These are phyloP conservation scores for Rubroboletus pulcherrimus DNA, from an alignment of 768 basidiomycete genomes.

Conservation along the genomic window DNA sequence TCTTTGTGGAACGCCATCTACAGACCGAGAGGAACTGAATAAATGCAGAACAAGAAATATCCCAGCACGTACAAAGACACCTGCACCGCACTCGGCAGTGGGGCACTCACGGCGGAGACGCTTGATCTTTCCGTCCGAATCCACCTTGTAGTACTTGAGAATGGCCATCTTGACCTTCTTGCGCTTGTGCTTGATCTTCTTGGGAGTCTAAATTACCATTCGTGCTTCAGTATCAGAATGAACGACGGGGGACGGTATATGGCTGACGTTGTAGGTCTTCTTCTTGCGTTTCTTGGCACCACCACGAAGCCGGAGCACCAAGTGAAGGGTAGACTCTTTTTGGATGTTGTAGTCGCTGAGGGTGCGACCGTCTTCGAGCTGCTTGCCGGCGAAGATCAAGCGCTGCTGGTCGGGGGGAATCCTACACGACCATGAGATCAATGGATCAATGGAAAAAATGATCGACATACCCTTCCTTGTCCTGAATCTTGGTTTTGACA, in stretches of 20 bases:
- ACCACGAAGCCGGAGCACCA: constrained; percentile 97
- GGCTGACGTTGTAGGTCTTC: constrained; percentile 93
- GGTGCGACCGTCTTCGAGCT: constrained; percentile 98
- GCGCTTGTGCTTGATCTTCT: constrained; percentile 99
- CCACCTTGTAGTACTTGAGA: constrained; percentile 99
- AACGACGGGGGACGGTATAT: background rate
- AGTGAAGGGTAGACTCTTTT: constrained; percentile 98
- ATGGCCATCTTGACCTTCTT: constrained; percentile 99
- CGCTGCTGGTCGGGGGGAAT: constrained; percentile 96
- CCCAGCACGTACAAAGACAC: constrained; percentile 66
- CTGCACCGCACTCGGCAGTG: constrained; percentile 77
- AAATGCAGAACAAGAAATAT: background rate
- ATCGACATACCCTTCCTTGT: constrained; percentile 82
- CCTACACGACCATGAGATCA: constrained; percentile 34
- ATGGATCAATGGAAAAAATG: background rate
- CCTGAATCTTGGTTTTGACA: constrained; percentile 96
- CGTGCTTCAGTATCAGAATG: constrained; percentile 2
- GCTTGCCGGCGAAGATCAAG: constrained; percentile 98
- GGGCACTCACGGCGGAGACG: constrained; percentile 97
- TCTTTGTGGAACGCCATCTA: constrained; percentile 99
- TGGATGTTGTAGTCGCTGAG: constrained; percentile 97
- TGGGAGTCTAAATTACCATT: constrained; percentile 65
- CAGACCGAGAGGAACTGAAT: constrained; percentile 15
- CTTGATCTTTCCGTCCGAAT: constrained; percentile 99
- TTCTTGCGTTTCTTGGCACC: constrained; percentile 99